phyloP scores from a whole-genome alignment of 805 yeast genomes.

The Wickerhamiella sorbophila region DNA sequence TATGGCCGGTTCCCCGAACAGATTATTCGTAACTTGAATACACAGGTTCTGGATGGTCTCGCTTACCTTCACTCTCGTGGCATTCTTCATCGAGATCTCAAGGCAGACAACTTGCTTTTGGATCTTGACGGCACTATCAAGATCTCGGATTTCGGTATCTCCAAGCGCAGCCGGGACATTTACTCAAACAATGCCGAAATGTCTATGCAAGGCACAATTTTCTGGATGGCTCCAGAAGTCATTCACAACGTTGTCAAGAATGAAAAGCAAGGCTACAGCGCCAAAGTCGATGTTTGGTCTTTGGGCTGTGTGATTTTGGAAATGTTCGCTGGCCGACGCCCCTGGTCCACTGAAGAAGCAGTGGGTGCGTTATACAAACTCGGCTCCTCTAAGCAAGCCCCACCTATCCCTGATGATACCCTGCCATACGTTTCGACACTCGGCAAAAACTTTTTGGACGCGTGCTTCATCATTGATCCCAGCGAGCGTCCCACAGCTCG shows the following conservation, averaged over 20 bases:
- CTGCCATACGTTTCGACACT: conserved; percentile 42
- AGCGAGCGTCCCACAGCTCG: conserved; percentile 77
- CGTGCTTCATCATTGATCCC: conserved; percentile 68
- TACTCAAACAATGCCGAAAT: conserved; percentile 84
- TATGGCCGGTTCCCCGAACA: conserved; percentile 78
- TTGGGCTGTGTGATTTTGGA: conserved; percentile 93
- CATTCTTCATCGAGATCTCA: conserved; percentile 83
- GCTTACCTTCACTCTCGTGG: conserved; percentile 80
- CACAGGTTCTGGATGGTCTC: conserved; percentile 71
- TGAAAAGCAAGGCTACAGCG: conserved; percentile 82
- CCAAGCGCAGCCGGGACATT: conserved; percentile 70
- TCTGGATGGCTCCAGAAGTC: conserved; percentile 99
- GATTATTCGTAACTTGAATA: conserved; percentile 54
- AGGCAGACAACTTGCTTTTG: conserved; percentile 79
- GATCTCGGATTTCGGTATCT: conserved; percentile 92
- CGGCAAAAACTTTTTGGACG: conserved; percentile 58
- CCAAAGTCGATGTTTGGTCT: conserved; percentile 97
- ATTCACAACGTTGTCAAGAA: conserved; percentile 67
- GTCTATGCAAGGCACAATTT: conserved; percentile 98
- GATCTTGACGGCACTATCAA: conserved; percentile 91
- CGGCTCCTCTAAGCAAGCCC: conserved; percentile 78
- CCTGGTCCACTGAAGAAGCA: conserved; percentile 94
- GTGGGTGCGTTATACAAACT: conserved; percentile 83
- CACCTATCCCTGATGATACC: conserved; percentile 92
- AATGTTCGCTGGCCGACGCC: conserved; percentile 95